Evolutionary conservation across 768 basidiomycete species (phyloP), one percentile per base, ranked within the genome.

Genomic region (Macrolepiota fuliginosa): DNA sequence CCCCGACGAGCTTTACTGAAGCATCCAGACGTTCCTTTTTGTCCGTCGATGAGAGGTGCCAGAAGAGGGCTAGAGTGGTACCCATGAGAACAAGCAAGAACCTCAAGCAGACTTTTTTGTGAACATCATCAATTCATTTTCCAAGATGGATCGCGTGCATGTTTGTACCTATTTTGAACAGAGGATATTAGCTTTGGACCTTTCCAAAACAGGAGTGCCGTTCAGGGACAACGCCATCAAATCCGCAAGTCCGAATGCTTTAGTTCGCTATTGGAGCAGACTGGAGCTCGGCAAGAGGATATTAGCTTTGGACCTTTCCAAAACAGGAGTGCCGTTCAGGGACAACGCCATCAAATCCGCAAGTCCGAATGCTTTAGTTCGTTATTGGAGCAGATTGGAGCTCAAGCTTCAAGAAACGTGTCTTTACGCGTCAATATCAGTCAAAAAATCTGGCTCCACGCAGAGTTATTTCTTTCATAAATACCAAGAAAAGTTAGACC

Each of bases 61-160:
- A 97, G 82, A 95, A 98, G 36, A 97, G 82, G 13, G 93, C 91
- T 58, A 98, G 85, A 36, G 94, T 96, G 54, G 94, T 94, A 39
- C 90, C 85, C 86, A 94, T 92, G 46, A 51, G 29, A 19, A 24
- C 32, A 40, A 39, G 22, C 15, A 25, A 25, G 47, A 40, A 27
- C 45, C 54, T 54, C 46, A 10, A 39, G 24, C 45, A 64, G 68
- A 63, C 64, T 55, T 63, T 61, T 56, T 57, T 61, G 25, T 22
- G 51, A 39, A 45, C 50, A 39, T 59, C 40, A 61, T 63, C 56
- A 57, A 47, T 40, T 35, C 58, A 54, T 12, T 60, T 61, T 47
- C 36, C 22, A 37, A 42, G 40, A 40, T 61, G 56, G 59, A 64
- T 61, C 63, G 27, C 27, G 22, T 17, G 27, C 22, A 22, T 61